A percentile compares a stretch with the other conserved stretches of the same genome.
Conservation (phyloP, 139 green algal genomes). For the Edaphochlamys debaryana region DNA sequence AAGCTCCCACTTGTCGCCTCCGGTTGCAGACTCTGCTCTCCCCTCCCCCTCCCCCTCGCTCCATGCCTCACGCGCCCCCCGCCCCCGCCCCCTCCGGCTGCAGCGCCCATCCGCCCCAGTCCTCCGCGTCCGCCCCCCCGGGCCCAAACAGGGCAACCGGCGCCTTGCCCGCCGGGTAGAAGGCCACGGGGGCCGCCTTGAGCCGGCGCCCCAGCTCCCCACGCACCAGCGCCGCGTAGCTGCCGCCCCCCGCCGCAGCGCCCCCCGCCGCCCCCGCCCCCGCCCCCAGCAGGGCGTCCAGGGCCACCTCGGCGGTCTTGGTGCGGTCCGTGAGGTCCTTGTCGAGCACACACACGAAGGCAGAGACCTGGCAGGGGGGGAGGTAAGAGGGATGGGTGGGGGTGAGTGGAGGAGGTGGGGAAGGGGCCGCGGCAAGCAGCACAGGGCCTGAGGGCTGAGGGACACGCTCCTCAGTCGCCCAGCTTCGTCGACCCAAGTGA, state of each 20-base stretch:
- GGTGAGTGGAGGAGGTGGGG: no score
- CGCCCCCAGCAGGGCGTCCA: constrained; percentile 63
- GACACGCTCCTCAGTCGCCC: no score
- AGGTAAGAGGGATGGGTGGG: no score
- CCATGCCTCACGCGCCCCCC: no score
- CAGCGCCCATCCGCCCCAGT: constrained; percentile 4
- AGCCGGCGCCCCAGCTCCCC: constrained; percentile 74
- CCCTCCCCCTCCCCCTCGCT: no score
- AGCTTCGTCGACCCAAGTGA: no score
- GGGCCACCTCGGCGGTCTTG: constrained; percentile 84
- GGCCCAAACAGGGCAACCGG: constrained; percentile 58
- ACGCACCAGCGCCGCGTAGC: constrained; percentile 78
- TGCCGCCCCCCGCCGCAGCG: constrained; percentile 27
- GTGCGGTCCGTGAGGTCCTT: constrained; percentile 85
- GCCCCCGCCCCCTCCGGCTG: no score
- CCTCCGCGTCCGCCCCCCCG: neutral
- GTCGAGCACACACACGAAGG: constrained; percentile 77
- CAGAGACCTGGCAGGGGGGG: constrained; percentile 81
- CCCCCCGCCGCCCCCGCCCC: neutral
- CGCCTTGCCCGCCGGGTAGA: constrained; percentile 42
- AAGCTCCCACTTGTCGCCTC: no score
- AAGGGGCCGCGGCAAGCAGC: no score
- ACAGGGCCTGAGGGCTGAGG: no score
- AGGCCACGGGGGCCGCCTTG: constrained; percentile 64
- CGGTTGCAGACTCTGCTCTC: no score